phyloP scores from a whole-genome alignment of 2,329 filamentous ascomycete genomes.

The Pseudonectria buxi region DNA sequence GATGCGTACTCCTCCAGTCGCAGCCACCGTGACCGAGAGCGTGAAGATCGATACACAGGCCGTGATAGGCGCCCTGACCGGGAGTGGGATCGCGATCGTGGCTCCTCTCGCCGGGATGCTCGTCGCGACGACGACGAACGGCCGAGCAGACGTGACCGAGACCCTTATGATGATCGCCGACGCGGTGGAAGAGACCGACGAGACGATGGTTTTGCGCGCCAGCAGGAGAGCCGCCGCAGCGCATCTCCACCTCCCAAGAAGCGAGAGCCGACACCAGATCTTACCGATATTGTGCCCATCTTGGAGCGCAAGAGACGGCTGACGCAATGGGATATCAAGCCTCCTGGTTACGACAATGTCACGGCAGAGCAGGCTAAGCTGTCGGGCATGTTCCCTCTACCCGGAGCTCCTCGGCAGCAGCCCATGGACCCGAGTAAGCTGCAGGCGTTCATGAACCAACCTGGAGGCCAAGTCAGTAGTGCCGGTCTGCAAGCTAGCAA shows the following conservation, averaged over 20 bases:
- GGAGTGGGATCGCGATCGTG: slow-evolving; percentile 69
- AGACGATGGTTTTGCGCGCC: slow-evolving; percentile 31
- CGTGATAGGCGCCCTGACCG: slow-evolving; percentile 62
- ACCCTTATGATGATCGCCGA: slow-evolving; percentile 43
- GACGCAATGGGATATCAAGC: slow-evolving; percentile 99
- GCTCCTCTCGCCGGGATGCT: slow-evolving; percentile 51
- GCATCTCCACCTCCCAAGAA: slow-evolving; percentile 79
- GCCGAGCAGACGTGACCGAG: slow-evolving; percentile 51
- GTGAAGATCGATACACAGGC: slow-evolving; percentile 82
- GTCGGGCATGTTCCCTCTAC: slow-evolving; percentile 97
- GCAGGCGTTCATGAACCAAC: slow-evolving; percentile 92
- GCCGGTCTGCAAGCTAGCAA: slow-evolving; percentile 87
- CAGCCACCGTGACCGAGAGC: slow-evolving; percentile 85
- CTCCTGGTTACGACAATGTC: slow-evolving; percentile 94
- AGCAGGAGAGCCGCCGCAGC: slow-evolving; percentile 58
- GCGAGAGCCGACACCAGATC: slow-evolving; percentile 89
- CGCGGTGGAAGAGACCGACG: slow-evolving; percentile 42
- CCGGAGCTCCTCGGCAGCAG: slow-evolving; percentile 88
- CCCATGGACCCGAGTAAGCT: slow-evolving; percentile 91
- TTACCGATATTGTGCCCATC: slow-evolving; percentile 78
- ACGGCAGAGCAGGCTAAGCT: slow-evolving; percentile 98
- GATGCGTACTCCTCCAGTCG: slow-evolving; percentile 91
- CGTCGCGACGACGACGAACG: slow-evolving; percentile 60
- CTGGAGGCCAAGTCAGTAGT: slow-evolving; percentile 62
- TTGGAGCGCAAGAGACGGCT: slow-evolving; percentile 82